These are phyloP conservation scores for Corylus americana DNA, from an alignment of 306 rosid species.

Conservation along the genomic window DNA sequence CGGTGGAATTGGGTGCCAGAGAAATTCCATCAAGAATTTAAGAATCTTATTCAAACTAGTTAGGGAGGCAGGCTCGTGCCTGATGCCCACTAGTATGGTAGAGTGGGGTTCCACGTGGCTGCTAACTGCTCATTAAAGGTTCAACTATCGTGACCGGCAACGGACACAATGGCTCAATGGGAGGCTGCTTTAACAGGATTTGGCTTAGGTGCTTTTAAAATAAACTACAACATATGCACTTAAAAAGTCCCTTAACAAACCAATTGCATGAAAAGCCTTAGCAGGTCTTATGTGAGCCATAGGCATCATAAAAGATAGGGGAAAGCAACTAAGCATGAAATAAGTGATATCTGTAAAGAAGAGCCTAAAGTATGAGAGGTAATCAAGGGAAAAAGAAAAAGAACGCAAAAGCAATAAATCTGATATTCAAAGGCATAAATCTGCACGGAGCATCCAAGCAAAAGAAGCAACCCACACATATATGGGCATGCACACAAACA, in stretches of 20 bases:
- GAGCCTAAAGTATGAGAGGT: not conserved
- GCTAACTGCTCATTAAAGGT: no score
- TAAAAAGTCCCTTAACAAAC: not conserved
- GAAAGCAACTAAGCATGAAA: not conserved
- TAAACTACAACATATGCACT: no score
- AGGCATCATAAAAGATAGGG: not conserved
- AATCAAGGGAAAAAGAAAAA: not conserved
- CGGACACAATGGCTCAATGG: no score
- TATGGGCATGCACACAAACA: not conserved
- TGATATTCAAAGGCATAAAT: not conserved
- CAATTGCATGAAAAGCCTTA: not conserved
- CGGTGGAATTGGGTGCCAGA: no score
- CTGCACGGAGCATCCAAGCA: not conserved
- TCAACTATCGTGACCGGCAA: no score
- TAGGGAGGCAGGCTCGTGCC: no score
- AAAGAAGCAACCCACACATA: not conserved
- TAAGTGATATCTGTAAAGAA: not conserved
- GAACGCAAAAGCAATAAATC: not conserved
- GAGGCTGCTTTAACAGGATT: no score
- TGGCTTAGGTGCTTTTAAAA: no score
- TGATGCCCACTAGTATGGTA: no score
- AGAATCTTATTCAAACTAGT: no score
- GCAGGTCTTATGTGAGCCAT: not conserved
- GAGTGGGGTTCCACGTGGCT: no score
- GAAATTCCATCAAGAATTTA: no score